Percentiles rank a stretch among this genome's conserved stretches.
These are phyloP conservation scores for peach (Prunus persica) DNA, from an alignment of 306 rosid species.

Conservation along the genomic window Prunus_persica_NCBIv2 NC_034011.1:22363001-22363500, in stretches of 20 bases:
- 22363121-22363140: not conserved
- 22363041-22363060: constrained; percentile 5
- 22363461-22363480: constrained; percentile 1
- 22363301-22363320: not conserved
- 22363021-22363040: not conserved
- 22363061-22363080: not conserved
- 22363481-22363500: not conserved
- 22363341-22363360: not conserved
- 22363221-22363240: not conserved
- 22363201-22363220: not conserved
- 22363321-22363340: constrained; percentile 1
- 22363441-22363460: not conserved
- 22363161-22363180: not conserved
- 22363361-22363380: not conserved
- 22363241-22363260: not conserved
- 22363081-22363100: constrained; percentile 8
- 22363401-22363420: not conserved
- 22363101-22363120: not conserved
- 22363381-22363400: not conserved
- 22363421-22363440: not conserved
- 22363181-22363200: not conserved
- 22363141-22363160: constrained; percentile 4
- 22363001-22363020: constrained; percentile 1
- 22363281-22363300: not conserved
- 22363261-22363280: not conserved